These are phyloP conservation scores for Mortierella sp. DNA, from an alignment of 371 early-diverging fungal species.

Conservation along the genomic window DNA sequence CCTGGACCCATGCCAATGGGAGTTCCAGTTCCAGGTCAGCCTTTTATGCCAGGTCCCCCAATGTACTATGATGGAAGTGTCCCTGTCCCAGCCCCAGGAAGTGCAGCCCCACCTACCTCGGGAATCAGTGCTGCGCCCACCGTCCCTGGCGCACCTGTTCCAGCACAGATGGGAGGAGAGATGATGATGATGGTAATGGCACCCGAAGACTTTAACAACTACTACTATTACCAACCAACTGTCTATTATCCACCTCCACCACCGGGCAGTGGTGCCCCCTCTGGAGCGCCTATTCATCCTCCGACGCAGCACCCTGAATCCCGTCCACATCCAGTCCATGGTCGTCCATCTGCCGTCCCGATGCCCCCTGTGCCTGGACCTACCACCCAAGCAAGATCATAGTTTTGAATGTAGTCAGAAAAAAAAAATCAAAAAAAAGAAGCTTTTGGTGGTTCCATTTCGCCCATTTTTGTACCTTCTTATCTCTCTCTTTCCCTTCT, in stretches of 20 bases:
- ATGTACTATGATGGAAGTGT: constrained; percentile 12
- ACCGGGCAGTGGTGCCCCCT: too few species aligned
- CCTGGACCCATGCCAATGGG: constrained; percentile 26
- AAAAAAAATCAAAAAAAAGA: too few species aligned
- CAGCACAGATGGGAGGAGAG: constrained; percentile 15
- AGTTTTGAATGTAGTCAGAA: neutral
- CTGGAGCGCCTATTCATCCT: constrained; percentile 8
- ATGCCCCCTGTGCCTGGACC: neutral
- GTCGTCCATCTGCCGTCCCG: neutral
- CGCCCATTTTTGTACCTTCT: neutral
- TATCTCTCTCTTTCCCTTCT: neutral
- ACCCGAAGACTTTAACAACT: constrained; percentile 46
- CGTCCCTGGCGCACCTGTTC: neutral
- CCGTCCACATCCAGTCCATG: constrained; percentile 11
- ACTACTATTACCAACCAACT: constrained; percentile 39
- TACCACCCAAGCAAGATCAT: neutral
- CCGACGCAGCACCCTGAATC: constrained; percentile 16
- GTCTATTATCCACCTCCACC: constrained; percentile 23
- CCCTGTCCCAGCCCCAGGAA: constrained; percentile 19
- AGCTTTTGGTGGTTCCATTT: too few species aligned
- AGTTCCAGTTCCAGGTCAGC: constrained; percentile 19
- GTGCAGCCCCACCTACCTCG: constrained; percentile 17
- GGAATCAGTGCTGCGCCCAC: constrained; percentile 7
- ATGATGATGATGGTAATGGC: constrained; percentile 51
- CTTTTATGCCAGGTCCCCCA: constrained; percentile 25